These are phyloP conservation scores for Pichia sporocuriosa DNA, from an alignment of 805 yeast species.

Conservation along the genomic window DNA sequence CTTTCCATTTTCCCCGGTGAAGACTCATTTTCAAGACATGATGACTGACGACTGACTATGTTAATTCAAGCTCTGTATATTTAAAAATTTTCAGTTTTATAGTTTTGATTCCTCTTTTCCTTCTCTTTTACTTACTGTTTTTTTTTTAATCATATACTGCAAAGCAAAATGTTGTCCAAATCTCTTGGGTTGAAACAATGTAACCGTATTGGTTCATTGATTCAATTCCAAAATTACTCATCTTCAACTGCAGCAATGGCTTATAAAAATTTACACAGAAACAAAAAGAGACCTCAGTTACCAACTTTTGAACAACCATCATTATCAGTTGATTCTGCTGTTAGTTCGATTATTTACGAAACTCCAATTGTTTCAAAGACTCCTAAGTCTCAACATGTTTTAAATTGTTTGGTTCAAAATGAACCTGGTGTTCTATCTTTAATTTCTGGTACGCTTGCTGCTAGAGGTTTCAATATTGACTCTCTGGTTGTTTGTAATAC, in stretches of 20 bases:
- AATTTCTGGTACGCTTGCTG: slow-evolving; percentile 92
- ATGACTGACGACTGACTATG: too few species aligned
- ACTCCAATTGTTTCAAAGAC: slow-evolving; percentile 61
- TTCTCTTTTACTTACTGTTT: not conserved
- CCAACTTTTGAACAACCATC: slow-evolving; percentile 90
- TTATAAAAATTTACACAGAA: slow-evolving; percentile 84
- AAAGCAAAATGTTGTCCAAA: slow-evolving; percentile 3
- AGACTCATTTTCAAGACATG: too few species aligned
- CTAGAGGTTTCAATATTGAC: slow-evolving; percentile 97
- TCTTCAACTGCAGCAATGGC: slow-evolving; percentile 92
- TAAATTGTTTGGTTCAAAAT: slow-evolving; percentile 95
- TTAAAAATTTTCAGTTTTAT: not conserved
- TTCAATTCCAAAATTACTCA: slow-evolving; percentile 12
- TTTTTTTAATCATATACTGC: not conserved
- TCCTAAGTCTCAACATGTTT: slow-evolving; percentile 76
- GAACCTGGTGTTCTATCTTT: slow-evolving; percentile 97
- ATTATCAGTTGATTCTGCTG: slow-evolving; percentile 96
- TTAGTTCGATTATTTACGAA: slow-evolving; percentile 89
- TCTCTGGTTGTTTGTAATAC: slow-evolving; percentile 95
- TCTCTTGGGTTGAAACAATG: slow-evolving; percentile 8
- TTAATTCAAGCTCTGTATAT: too few species aligned
- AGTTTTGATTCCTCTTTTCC: not conserved
- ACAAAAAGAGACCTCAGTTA: slow-evolving; percentile 79
- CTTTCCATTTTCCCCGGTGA: too few species aligned
- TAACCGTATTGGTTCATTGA: slow-evolving; percentile 7